phyloP scores from a whole-genome alignment of 2,329 filamentous ascomycete genomes.

The Pseudohalonectria lignicola region DNA sequence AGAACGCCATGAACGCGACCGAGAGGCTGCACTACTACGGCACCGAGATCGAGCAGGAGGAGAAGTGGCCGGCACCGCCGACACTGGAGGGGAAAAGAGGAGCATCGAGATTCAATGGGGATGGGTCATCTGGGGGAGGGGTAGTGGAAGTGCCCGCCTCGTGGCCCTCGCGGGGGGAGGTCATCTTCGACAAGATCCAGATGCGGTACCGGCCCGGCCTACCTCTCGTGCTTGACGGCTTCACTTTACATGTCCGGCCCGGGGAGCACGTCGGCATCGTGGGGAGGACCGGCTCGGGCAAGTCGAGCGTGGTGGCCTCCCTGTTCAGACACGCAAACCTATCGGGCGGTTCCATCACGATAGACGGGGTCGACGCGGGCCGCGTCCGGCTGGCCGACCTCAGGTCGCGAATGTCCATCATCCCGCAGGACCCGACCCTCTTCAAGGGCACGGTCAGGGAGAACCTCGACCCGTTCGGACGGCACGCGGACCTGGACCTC shows the following conservation, averaged over 20 bases:
- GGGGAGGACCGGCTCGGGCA: conserved; percentile 55
- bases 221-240: conserved; percentile 51
- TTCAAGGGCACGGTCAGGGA: conserved; percentile 54
- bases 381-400: conserved; percentile 50
- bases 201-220: conserved; percentile 59
- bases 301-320: conserved; percentile 53
- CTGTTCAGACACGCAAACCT: conserved; percentile 48
- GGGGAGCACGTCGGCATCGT: conserved; percentile 57
- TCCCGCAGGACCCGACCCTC: conserved; percentile 56
- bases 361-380: conserved; percentile 41
- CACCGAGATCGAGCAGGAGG: conserved; percentile 24
- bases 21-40: conserved; percentile 58
- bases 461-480: conserved; percentile 37
- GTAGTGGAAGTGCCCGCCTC: background rate
- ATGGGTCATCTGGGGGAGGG: too few relatives aligned
- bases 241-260: conserved; percentile 34
- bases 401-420: conserved; percentile 50
- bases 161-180: background rate
- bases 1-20: conserved; percentile 61
- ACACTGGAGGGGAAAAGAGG: too few relatives aligned
- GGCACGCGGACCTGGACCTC: conserved; percentile 4
- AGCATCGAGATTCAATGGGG: too few relatives aligned
- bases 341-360: conserved; percentile 26
- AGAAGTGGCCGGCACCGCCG: too few relatives aligned
- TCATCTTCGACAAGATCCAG: conserved; percentile 20